Base-by-base conservation (phyloP, 768 basidiomycete genomes). In the Auriscalpium microsporum region DNA sequence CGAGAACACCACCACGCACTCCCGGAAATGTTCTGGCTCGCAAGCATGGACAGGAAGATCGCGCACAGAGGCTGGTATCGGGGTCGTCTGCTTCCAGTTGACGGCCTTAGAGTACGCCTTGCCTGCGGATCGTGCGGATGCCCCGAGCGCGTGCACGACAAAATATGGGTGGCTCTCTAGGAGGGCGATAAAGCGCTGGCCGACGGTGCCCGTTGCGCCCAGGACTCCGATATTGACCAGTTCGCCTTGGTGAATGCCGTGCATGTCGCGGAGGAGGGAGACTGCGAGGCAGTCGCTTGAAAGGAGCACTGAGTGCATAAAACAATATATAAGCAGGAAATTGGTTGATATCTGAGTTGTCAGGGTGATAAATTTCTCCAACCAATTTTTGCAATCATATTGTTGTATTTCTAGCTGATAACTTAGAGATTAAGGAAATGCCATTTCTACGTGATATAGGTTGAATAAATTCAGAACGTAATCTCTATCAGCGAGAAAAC, bases 141-240 rank as follows among this genome's bases (percentile, higher is more conserved):
- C 96, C 42, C 94, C 95, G 44, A 99, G 80, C 0, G 82, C 85
- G 68, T 87, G 84, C 61, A 97, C 77, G 56, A 75, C 73, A 71
- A 99, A 97, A 83, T 87, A 97, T 0, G 95, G 94, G 67, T 99
- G 96, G 8, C 73, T 67, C 4, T 90, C 76, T 48, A 99, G 86
- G 48, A 97, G 83, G 50, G 83, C 78, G 69, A 98, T 88, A 70
- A 98, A 99, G 42, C 94, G 82, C 71, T 98, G 95, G 21, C 95
- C 94, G 49, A 97, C 95, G 48, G 92, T 96, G 55, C 95, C 92
- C 0, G 91, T 94, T 1, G 92, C 91, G 35, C 91, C 91, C 9
- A 94, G 76, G 48, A 94, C 74, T 57, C 90, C 91, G 56, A 94
- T 88, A 45, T 72, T 75, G 59, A 76, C 65, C 3, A 62, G 57